Conservation (phyloP, 345 rosid genomes). For the Syzygium oleosum region DNA sequence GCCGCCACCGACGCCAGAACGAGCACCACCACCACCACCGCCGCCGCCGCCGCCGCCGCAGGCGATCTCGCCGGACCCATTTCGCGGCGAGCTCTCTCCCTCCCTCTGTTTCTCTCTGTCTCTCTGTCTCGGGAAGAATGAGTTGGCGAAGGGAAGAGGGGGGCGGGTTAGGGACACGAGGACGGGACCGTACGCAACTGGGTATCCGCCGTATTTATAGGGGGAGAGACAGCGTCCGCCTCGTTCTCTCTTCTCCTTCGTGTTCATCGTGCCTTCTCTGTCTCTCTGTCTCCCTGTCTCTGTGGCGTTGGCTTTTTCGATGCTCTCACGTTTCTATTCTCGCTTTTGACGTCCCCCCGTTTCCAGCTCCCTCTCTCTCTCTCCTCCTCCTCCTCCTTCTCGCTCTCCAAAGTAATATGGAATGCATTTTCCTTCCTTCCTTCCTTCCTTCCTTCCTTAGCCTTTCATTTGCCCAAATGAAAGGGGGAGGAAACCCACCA, state of each 20-base stretch:
- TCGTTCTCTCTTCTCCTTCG: neutral
- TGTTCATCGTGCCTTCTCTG: neutral
- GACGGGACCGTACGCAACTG: neutral
- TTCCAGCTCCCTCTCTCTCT: neutral
- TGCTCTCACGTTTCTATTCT: neutral
- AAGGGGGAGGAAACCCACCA: too few relatives aligned
- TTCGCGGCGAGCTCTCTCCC: neutral
- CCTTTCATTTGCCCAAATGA: too few relatives aligned
- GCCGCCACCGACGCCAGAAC: constrained; percentile 14
- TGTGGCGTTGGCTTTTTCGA: neutral
- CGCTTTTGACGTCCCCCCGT: neutral
- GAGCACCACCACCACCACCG: neutral
- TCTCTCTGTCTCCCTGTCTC: neutral
- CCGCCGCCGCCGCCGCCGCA: neutral
- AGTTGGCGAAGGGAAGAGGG: neutral
- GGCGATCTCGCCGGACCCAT: neutral
- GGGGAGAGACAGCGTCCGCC: neutral
- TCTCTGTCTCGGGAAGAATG: too few relatives aligned
- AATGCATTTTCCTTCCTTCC: neutral
- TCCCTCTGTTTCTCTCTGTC: neutral
- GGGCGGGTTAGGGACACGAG: neutral
- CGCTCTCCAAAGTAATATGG: neutral
- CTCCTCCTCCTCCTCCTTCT: neutral
- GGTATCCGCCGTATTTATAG: neutral
- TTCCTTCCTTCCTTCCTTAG: too few relatives aligned